Percentiles rank a stretch among this genome's conserved stretches.
These are phyloP conservation scores for Naganishia antarctica DNA, from an alignment of 768 basidiomycete species.

Conservation along the genomic window DNA sequence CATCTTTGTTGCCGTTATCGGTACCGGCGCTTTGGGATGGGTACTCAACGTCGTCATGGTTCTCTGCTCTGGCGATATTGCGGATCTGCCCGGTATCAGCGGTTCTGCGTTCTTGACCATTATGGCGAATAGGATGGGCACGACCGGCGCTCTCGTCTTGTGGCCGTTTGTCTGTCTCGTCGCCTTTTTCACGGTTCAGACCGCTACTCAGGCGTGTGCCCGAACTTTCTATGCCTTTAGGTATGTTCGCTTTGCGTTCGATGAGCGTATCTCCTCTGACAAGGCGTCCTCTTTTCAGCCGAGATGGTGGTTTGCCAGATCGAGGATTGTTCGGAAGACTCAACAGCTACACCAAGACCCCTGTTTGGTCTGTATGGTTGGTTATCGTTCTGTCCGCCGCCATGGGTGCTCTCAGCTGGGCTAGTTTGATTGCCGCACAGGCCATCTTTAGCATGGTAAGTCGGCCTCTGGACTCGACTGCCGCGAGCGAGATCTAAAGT, in stretches of 20 bases:
- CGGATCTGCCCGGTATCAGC: constrained; percentile 62
- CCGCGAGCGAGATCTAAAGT: background rate
- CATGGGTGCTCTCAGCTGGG: constrained; percentile 62
- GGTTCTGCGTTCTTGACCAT: constrained; percentile 75
- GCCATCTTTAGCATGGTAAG: constrained; percentile 67
- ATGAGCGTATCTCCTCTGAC: too few species aligned
- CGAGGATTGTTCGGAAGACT: constrained; percentile 69
- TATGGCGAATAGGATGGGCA: constrained; percentile 70
- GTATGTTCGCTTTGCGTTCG: constrained; percentile 61
- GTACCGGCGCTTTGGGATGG: constrained; percentile 64
- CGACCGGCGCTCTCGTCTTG: constrained; percentile 66
- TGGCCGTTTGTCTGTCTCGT: constrained; percentile 62
- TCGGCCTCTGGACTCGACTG: background rate
- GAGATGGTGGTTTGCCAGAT: constrained; percentile 64
- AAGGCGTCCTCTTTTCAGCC: constrained; percentile 24
- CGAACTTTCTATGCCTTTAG: constrained; percentile 74
- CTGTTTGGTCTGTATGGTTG: constrained; percentile 71
- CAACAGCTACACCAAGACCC: constrained; percentile 62
- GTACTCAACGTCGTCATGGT: constrained; percentile 78
- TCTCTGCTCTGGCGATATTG: constrained; percentile 64
- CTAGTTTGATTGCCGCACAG: constrained; percentile 68
- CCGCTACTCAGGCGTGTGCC: constrained; percentile 71
- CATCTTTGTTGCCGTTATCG: constrained; percentile 51
- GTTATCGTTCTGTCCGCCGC: constrained; percentile 64
- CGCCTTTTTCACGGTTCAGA: constrained; percentile 77